Conservation (phyloP, 495 filamentous ascomycete genomes). For the Lophium mytilinum region DNA sequence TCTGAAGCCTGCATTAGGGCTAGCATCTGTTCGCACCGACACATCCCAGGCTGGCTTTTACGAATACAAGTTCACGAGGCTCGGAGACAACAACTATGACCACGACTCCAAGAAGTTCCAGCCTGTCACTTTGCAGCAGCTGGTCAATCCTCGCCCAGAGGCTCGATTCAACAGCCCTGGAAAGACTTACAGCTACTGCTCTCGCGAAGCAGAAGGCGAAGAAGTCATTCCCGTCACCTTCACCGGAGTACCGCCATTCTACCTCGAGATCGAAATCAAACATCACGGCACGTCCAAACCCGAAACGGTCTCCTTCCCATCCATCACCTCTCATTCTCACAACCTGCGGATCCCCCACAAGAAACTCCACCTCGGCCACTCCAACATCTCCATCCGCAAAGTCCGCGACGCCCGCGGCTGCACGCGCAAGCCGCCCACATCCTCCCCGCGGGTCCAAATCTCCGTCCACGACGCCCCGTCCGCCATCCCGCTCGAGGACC, state of each 20-base stretch:
- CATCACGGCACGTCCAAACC: constrained; percentile 73
- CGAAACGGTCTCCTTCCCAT: constrained; percentile 67
- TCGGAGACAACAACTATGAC: constrained; percentile 79
- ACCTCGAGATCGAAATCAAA: constrained; percentile 82
- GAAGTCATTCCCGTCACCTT: constrained; percentile 81
- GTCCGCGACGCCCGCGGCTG: constrained; percentile 82
- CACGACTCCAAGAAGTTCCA: constrained; percentile 53
- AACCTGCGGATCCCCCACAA: constrained; percentile 76
- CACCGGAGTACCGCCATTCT: constrained; percentile 79
- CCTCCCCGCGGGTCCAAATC: constrained; percentile 62
- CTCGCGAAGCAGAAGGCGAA: constrained; percentile 67
- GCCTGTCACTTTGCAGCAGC: constrained; percentile 67
- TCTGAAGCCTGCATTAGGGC: constrained; percentile 61
- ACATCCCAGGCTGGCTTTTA: constrained; percentile 73
- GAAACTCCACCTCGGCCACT: constrained; percentile 72
- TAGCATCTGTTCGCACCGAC: constrained; percentile 71
- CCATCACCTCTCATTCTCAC: constrained; percentile 64
- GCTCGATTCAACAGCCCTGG: constrained; percentile 76
- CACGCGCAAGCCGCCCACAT: constrained; percentile 54
- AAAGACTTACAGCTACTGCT: constrained; percentile 93
- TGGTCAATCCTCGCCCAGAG: constrained; percentile 69
- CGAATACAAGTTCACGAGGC: constrained; percentile 73
- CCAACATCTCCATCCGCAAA: constrained; percentile 77
- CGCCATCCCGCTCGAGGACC: constrained; percentile 79
- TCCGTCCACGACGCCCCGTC: constrained; percentile 86